Evolutionary conservation across 116 monocot species (phyloP), one percentile per base, ranked within the genome.

Genomic region (Iris pallida): DNA sequence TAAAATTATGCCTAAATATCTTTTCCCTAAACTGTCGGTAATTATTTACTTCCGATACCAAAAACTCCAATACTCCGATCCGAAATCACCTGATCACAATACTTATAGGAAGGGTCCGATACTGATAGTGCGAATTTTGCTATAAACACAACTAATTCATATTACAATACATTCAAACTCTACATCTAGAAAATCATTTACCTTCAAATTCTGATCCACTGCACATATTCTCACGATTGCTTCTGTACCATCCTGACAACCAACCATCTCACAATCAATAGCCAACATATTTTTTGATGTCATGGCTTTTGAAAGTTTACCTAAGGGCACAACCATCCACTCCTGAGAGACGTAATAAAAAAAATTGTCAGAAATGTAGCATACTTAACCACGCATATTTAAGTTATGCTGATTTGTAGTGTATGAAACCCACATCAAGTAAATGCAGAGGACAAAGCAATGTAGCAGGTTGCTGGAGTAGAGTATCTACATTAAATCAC

Each of bases 221-320:
- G 68, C 84, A 75, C 95, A 96, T 14, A 96, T 69, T 81, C 78
- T 71, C 40, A 89, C 95, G n/a, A 96, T 65, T 53, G 80, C 86
- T 53, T 96, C 87, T 7, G 84, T 86, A 16, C 85, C 95, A 86
- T 86, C 89, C 56, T 80, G 14, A 53, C 95, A 96, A 69, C 80
- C 76, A 64, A 96, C 95, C 84, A 91, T 96, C 71, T 96, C 92
- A 67, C 92, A 96, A 72, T 83, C 88, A 67, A 96, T 16, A 57
- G 95, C 61, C 69, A 96, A 58, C 81, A 91, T 75, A 43, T 17
- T 5, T 19, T 68, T 74, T 55, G 80, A 76, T 17, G 72, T 78
- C 75, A 78, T 80, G 69, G 64, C 77, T 42, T 75, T 74, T 11
- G 88, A 82, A 55, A 71, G 42, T 30, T 30, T 67, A 51, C 79